Conservation (phyloP, 1,284 basidiomycete species). For the Lignosus rhinocerotis region DNA sequence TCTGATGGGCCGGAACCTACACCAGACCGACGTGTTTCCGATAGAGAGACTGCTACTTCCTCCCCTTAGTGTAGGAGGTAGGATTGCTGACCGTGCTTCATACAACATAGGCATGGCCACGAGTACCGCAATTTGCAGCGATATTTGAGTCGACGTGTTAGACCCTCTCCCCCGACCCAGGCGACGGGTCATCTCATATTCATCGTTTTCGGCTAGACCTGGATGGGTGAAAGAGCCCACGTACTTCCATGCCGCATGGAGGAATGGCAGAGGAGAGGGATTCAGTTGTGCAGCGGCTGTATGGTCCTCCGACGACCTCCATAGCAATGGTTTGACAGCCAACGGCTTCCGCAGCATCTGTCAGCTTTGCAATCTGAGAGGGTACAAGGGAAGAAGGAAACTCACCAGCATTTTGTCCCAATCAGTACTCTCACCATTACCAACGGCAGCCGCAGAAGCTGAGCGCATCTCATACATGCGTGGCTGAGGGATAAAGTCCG, state of each 20-base stretch:
- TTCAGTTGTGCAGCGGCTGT: too few species aligned
- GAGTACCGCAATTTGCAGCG: background rate
- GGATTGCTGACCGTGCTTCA: too few species aligned
- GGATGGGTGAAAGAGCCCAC: too few species aligned
- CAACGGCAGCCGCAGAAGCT: background rate
- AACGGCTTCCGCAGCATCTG: too few species aligned
- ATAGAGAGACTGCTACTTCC: background rate
- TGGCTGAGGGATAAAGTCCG: background rate
- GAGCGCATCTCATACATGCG: conserved; percentile 2
- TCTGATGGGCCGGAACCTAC: background rate
- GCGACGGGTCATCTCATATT: background rate
- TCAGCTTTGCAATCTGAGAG: too few species aligned
- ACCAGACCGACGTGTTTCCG: background rate
- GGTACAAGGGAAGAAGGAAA: background rate
- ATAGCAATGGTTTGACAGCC: too few species aligned
- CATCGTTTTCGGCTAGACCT: background rate
- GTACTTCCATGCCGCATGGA: background rate
- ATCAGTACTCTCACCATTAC: background rate
- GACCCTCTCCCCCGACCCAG: too few species aligned
- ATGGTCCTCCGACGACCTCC: too few species aligned
- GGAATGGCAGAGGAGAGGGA: too few species aligned
- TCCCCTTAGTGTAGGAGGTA: too few species aligned
- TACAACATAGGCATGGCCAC: conserved; percentile 2
- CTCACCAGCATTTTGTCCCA: conserved; percentile 1
- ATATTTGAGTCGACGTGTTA: background rate